Percentiles rank a stretch among this genome's conserved stretches.
These are phyloP conservation scores for Cladochytrium replicatum DNA, from an alignment of 192 early-diverging fungal species.

Conservation along the genomic window DNA sequence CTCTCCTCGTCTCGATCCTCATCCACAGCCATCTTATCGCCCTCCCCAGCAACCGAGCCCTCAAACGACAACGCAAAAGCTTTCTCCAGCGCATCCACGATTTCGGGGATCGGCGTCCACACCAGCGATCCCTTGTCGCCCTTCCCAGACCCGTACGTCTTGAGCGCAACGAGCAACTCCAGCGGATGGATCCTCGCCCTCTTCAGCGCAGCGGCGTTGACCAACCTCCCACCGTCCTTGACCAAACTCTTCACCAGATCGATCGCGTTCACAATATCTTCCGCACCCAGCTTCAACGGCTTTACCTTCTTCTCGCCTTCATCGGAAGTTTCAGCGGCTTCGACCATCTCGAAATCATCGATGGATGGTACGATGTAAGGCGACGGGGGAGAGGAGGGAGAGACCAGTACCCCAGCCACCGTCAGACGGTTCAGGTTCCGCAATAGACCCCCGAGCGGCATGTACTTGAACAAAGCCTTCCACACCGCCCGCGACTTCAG, in stretches of 20 bases:
- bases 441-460: conserved; percentile 18
- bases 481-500: conserved; percentile 11
- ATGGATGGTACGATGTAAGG: background rate
- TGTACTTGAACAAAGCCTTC: conserved; percentile 13
- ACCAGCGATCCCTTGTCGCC: conserved; percentile 10
- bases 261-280: background rate
- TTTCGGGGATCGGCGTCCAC: conserved; percentile 8
- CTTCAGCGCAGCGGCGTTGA: conserved; percentile 2
- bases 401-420: conserved; percentile 2
- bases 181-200: conserved; percentile 21
- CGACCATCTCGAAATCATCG: too few relatives aligned
- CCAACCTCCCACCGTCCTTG: background rate
- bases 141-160: conserved; percentile 6
- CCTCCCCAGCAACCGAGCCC: too few relatives aligned
- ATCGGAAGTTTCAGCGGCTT: too few relatives aligned
- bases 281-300: too few relatives aligned
- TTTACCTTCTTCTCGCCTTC: conserved; percentile 1
- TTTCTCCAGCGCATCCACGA: conserved; percentile 10
- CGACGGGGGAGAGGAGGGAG: too few relatives aligned
- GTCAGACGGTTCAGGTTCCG: conserved; percentile 19
- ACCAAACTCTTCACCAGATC: too few relatives aligned
- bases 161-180: conserved; percentile 15
- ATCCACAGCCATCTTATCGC: too few relatives aligned
- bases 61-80: conserved; percentile 18
- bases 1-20: too few relatives aligned